phyloP scores from a whole-genome alignment of 1,284 basidiomycete genomes.

The Cryptococcus sp. region DNA sequence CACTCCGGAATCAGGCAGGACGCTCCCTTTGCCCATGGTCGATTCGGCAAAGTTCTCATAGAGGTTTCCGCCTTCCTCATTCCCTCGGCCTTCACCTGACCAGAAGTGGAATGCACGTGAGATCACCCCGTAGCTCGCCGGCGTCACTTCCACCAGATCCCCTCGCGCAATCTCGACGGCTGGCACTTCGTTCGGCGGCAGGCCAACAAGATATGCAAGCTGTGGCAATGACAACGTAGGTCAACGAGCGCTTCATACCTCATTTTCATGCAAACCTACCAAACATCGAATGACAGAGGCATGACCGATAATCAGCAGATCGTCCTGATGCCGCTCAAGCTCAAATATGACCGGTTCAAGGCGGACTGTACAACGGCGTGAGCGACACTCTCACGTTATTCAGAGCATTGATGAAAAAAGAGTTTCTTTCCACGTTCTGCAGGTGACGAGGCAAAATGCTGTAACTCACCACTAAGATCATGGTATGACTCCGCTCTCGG shows the following conservation, averaged over 20 bases:
- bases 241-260: background rate
- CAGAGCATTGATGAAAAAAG: too few species aligned
- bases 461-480: slow-evolving; percentile 67
- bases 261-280: slow-evolving; percentile 48
- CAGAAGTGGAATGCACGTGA: slow-evolving; percentile 89
- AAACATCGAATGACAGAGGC: slow-evolving; percentile 98
- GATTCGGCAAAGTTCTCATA: slow-evolving; percentile 56
- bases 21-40: slow-evolving; percentile 40
- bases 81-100: slow-evolving; percentile 56
- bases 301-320: slow-evolving; percentile 76
- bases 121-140: slow-evolving; percentile 85
- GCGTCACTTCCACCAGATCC: slow-evolving; percentile 84
- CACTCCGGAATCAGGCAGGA: slow-evolving; percentile 40
- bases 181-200: slow-evolving; percentile 95
- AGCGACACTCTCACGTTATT: background rate
- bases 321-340: slow-evolving; percentile 75
- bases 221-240: slow-evolving; percentile 7
- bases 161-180: slow-evolving; percentile 92
- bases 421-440: background rate
- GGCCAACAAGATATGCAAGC: slow-evolving; percentile 84
- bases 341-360: slow-evolving; percentile 82
- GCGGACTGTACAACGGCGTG: slow-evolving; percentile 58
- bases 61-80: slow-evolving; percentile 48
- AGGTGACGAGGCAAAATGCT: background rate
- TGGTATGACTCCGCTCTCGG: slow-evolving; percentile 94